A percentile compares a stretch with the other conserved stretches of the same genome.
phyloP scores from a whole-genome alignment of 2,329 filamentous ascomycete species.

The Saccharata proteae region DNA sequence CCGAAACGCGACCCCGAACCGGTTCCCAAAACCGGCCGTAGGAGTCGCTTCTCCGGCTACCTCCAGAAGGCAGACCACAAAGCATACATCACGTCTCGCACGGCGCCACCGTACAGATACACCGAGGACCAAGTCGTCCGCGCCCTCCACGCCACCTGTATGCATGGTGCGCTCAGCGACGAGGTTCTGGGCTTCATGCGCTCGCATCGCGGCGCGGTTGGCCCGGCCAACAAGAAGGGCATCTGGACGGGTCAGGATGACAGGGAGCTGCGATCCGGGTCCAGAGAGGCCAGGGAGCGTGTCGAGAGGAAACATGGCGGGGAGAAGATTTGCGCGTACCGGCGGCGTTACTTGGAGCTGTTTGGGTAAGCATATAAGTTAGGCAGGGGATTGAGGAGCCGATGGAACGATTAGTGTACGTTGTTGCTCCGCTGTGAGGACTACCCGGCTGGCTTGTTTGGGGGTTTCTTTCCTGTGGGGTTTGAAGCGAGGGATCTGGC shows the following conservation, averaged over 20 bases:
- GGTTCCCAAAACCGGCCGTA: too few relatives aligned
- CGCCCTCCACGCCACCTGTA: constrained; percentile 4
- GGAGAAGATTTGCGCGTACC: constrained; percentile 1
- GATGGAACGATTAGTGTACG: too few relatives aligned
- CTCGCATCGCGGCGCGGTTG: not conserved
- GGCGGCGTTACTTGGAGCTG: constrained; percentile 2
- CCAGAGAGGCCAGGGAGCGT: not conserved
- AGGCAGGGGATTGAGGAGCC: too few relatives aligned
- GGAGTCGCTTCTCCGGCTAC: too few relatives aligned
- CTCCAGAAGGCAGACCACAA: not conserved
- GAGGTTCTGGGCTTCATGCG: constrained; percentile 5
- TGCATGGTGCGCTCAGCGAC: constrained; percentile 1
- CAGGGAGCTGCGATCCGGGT: not conserved
- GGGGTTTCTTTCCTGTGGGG: too few relatives aligned
- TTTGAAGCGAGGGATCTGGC: too few relatives aligned
- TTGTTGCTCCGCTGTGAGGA: too few relatives aligned
- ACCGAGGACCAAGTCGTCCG: constrained; percentile 1
- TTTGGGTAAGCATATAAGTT: too few relatives aligned
- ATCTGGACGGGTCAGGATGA: constrained; percentile 7
- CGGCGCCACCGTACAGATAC: constrained; percentile 3
- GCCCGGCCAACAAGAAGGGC: constrained; percentile 3
- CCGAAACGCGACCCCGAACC: too few relatives aligned
- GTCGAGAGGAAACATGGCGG: constrained; percentile 6
- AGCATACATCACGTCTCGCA: constrained; percentile 3
- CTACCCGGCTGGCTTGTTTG: too few relatives aligned